Percentiles rank a stretch among this genome's conserved stretches.
These are phyloP conservation scores for Fusarium sp. DNA, from an alignment of 2,329 filamentous ascomycete genomes.

Conservation along the genomic window DNA sequence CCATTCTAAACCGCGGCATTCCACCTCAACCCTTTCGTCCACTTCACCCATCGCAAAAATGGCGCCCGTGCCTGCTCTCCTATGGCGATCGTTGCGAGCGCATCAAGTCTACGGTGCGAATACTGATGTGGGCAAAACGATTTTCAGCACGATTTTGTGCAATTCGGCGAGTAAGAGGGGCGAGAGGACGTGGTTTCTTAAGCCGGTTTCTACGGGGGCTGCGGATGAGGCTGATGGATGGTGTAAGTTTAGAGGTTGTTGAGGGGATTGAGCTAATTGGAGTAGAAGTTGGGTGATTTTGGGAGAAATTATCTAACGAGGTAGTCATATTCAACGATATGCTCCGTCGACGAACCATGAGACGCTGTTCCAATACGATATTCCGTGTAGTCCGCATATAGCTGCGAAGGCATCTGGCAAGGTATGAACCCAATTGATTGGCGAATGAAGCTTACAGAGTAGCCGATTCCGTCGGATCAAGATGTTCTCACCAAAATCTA, in stretches of 20 bases:
- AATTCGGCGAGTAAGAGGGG: conserved; percentile 62
- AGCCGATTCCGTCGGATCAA: conserved; percentile 61
- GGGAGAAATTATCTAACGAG: neutral
- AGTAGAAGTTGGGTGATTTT: neutral
- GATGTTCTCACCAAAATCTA: conserved; percentile 59
- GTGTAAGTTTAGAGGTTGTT: conserved; percentile 51
- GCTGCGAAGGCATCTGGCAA: conserved; percentile 63
- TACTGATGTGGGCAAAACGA: conserved; percentile 85
- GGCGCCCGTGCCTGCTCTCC: conserved; percentile 63
- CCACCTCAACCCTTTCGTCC: neutral
- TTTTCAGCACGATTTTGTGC: conserved; percentile 77
- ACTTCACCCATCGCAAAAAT: conserved; percentile 40
- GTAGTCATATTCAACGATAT: conserved; percentile 71
- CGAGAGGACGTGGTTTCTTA: conserved; percentile 71
- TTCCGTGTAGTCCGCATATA: conserved; percentile 80
- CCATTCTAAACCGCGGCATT: conserved; percentile 15
- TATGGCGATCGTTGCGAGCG: conserved; percentile 73
- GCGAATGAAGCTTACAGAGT: neutral
- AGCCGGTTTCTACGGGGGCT: conserved; percentile 83
- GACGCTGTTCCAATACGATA: conserved; percentile 75
- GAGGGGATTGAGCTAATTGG: neutral
- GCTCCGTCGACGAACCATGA: conserved; percentile 57
- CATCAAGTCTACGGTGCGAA: conserved; percentile 86
- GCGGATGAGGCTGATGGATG: conserved; percentile 73
- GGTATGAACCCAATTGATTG: conserved; percentile 39